These are phyloP conservation scores for Cryphonectria parasitica DNA, from an alignment of 2,329 filamentous ascomycete species.

Conservation along the genomic window DNA sequence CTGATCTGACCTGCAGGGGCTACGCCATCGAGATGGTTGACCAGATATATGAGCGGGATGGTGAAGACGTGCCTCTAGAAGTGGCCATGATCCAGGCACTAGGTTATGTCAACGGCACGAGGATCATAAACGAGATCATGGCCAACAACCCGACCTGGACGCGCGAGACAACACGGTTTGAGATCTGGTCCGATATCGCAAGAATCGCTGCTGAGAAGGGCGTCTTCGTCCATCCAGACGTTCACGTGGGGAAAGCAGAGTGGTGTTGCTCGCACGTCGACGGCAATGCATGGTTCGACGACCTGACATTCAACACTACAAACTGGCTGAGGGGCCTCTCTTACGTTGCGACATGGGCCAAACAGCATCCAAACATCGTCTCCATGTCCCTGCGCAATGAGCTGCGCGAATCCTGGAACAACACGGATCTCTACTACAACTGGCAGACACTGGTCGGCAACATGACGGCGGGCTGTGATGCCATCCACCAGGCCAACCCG, in stretches of 20 bases:
- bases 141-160: constrained; percentile 54
- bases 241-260: constrained; percentile 45
- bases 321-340: constrained; percentile 60
- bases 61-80: constrained; percentile 44
- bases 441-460: constrained; percentile 52
- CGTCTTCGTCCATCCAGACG: constrained; percentile 46
- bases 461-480: constrained; percentile 46
- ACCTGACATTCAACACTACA: constrained; percentile 54
- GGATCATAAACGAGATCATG: constrained; percentile 50
- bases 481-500: constrained; percentile 49
- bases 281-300: constrained; percentile 59
- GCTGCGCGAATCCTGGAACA: constrained; percentile 43
- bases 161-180: constrained; percentile 50
- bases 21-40: constrained; percentile 63
- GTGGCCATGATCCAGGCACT: constrained; percentile 45
- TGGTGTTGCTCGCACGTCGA: constrained; percentile 54
- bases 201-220: constrained; percentile 37
- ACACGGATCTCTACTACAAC: constrained; percentile 45
- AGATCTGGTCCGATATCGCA: constrained; percentile 47
- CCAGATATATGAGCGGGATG: constrained; percentile 45
- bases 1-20: constrained; percentile 35
- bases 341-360: constrained; percentile 53
- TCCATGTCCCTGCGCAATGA: constrained; percentile 48
- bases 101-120: constrained; percentile 53
- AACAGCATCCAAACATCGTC: constrained; percentile 44